Conservation (phyloP, 352 stramenopile genomes). For the Pythium volutum region DNA sequence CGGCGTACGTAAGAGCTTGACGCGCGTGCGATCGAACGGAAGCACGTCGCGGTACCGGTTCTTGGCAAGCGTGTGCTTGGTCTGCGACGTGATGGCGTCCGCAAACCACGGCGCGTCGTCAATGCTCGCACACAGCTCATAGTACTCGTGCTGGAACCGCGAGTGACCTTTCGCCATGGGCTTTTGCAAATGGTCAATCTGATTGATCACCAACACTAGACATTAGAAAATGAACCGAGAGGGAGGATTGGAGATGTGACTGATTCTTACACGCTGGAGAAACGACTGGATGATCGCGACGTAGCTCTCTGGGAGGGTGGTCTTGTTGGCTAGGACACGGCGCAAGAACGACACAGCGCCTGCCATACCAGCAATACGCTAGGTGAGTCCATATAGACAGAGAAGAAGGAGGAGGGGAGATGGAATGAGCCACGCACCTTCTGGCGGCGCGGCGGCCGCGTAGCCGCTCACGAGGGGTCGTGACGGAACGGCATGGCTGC, state of each 20-base stretch:
- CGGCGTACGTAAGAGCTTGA: slow-evolving; percentile 35
- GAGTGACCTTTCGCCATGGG: slow-evolving; percentile 25
- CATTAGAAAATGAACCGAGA: background rate
- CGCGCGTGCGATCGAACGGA: slow-evolving; percentile 67
- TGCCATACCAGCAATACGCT: background rate
- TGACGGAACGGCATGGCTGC: background rate
- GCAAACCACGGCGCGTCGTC: slow-evolving; percentile 55
- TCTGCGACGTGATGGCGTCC: slow-evolving; percentile 52
- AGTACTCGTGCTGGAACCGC: slow-evolving; percentile 66
- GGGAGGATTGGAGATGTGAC: background rate
- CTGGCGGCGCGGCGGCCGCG: background rate
- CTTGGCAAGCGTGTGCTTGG: slow-evolving; percentile 60
- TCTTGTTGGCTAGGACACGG: slow-evolving; percentile 19
- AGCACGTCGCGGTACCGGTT: slow-evolving; percentile 81
- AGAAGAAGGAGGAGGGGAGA: background rate
- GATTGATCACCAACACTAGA: background rate
- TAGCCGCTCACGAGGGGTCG: background rate
- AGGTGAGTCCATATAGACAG: background rate
- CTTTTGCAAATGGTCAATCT: slow-evolving; percentile 34
- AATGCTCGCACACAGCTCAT: slow-evolving; percentile 57
- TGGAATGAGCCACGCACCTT: background rate
- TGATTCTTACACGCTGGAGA: slow-evolving; percentile 7
- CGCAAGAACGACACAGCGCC: slow-evolving; percentile 25
- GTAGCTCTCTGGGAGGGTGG: slow-evolving; percentile 18
- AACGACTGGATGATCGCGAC: slow-evolving; percentile 22